Conservation (phyloP, 2,329 filamentous ascomycete species). For the Dothistroma pini region DNA sequence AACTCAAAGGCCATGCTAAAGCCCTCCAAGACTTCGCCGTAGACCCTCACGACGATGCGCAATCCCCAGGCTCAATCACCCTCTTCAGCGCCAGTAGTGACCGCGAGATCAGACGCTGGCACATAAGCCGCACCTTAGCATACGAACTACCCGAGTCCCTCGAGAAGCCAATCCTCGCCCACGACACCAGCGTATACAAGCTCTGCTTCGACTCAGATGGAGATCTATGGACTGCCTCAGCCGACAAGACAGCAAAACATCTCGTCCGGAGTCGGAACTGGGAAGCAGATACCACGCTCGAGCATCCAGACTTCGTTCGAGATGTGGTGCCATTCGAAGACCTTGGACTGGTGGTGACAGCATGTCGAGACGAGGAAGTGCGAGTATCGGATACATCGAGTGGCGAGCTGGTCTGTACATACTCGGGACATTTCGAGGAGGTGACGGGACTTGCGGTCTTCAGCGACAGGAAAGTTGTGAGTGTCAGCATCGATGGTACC, state of each 20-base stretch:
- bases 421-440: slow-evolving; percentile 84
- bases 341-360: slow-evolving; percentile 77
- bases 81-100: slow-evolving; percentile 70
- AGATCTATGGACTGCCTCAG: slow-evolving; percentile 89
- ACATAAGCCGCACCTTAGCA: slow-evolving; percentile 51
- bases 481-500: slow-evolving; percentile 86
- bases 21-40: slow-evolving; percentile 76
- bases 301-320: slow-evolving; percentile 86
- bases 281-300: slow-evolving; percentile 65
- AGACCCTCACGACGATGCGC: slow-evolving; percentile 57
- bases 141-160: slow-evolving; percentile 51
- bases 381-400: slow-evolving; percentile 71
- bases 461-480: slow-evolving; percentile 57
- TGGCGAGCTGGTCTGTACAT: slow-evolving; percentile 33
- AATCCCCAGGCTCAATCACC: slow-evolving; percentile 43
- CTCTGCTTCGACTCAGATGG: slow-evolving; percentile 62
- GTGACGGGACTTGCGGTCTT: slow-evolving; percentile 71
- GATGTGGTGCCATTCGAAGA: slow-evolving; percentile 65
- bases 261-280: slow-evolving; percentile 67
- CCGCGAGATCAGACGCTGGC: slow-evolving; percentile 69
- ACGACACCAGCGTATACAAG: slow-evolving; percentile 88
- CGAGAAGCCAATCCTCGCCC: slow-evolving; percentile 63
- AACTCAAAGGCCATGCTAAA: slow-evolving; percentile 72
- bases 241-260: slow-evolving; percentile 83
- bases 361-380: slow-evolving; percentile 85